phyloP scores from a whole-genome alignment of 192 early-diverging fungal species.

The Linnemannia hyalina region DNA sequence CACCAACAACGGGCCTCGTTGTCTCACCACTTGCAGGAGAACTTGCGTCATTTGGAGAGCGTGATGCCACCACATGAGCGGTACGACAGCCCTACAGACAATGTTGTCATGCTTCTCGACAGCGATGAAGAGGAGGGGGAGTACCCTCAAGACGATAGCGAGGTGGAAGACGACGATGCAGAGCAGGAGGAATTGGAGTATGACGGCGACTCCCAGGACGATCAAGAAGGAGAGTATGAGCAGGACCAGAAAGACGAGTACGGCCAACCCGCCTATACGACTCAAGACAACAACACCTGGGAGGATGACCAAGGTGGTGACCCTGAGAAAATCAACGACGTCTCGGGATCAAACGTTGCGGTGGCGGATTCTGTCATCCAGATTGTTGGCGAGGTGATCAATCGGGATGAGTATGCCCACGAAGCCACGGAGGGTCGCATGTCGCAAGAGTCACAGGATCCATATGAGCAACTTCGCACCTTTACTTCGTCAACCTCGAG shows the following conservation, averaged over 20 bases:
- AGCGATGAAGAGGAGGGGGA: conserved; percentile 10
- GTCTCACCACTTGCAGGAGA: not conserved
- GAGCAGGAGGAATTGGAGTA: not conserved
- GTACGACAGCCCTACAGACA: not conserved
- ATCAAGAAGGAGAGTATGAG: not conserved
- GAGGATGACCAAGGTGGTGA: not conserved
- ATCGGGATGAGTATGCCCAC: not conserved
- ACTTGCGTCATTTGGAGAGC: conserved; percentile 5
- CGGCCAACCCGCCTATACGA: not conserved
- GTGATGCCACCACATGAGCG: not conserved
- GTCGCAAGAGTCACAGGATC: not conserved
- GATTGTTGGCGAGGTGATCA: not conserved
- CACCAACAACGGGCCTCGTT: not conserved
- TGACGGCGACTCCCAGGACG: not conserved
- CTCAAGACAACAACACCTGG: not conserved
- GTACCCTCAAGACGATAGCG: not conserved
- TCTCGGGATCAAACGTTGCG: not conserved
- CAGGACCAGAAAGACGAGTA: not conserved
- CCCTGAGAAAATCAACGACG: not conserved
- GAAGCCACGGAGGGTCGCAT: not conserved
- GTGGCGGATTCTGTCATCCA: not conserved
- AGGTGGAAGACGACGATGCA: not conserved
- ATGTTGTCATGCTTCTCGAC: not conserved
- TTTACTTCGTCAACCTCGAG: not conserved
- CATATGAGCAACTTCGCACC: not conserved